Base-by-base conservation (phyloP, 371 early-diverging fungal species). In the Chytridiales sp. region DNA sequence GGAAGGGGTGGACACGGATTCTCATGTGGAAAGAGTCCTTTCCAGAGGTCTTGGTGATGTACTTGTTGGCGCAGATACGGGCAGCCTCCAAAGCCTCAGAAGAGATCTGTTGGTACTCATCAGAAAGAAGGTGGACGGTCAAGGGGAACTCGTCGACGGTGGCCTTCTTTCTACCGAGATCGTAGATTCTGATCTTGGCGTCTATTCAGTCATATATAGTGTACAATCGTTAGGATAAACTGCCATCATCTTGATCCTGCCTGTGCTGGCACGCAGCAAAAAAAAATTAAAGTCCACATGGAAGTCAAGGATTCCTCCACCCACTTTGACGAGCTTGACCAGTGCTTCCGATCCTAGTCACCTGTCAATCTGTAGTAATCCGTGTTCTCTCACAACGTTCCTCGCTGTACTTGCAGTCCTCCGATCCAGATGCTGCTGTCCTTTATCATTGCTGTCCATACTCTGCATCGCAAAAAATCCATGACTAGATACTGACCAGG, bases 1-100 rank as follows among this genome's bases (percentile, higher is more conserved):
- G 99, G 88, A 90, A 97, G 49, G 99, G 99, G 83, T 99, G 99
- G 67, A 99, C 97, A 72, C 97, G 93, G 56, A 99, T 85, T 74
- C 99, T 89, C 91, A 99, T 84, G 87, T 99, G 99, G 97, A 98
- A 99, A 52, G 97, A 93, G 73, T 99, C 99, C 90, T 99, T 99
- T 67, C 99, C 99, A 55, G 97, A 81, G 70, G 79, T 82, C 89
- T 97, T 98, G 78, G 93, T 80, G 77, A 99, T 96, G 90, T 99
- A 99, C 90, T 99, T 99, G 94, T 99, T 99, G 72, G 92, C 90
- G 74, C 93, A 93, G 73, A 99, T 98, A 87, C 99, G 98, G 58
- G 95, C 98, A 58, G 99, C 98, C 83, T 99, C 99, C 53, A 99
- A 87, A 66, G 99, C 98, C 89, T 99, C 99, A 64, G 95, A 92